Conservation (phyloP, 129 eudicot species). For the Centella asiatica region DNA sequence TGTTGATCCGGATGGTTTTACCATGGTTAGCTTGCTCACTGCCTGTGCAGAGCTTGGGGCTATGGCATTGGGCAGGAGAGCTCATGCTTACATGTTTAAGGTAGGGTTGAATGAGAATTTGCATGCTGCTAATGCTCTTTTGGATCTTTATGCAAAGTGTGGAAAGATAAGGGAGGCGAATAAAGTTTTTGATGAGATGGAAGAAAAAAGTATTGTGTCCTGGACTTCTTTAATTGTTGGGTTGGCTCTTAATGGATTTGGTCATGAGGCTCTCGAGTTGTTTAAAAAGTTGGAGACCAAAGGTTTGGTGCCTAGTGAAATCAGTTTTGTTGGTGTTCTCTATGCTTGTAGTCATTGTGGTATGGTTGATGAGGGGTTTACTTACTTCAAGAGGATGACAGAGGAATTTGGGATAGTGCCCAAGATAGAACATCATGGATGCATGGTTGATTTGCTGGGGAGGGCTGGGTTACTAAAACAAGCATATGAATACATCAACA, state of each 20-base stretch:
- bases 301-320: conserved; percentile 53
- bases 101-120: conserved; percentile 61
- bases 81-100: conserved; percentile 62
- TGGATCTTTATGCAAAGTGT: conserved; percentile 72
- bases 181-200: conserved; percentile 52
- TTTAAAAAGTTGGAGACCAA: conserved; percentile 47
- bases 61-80: conserved; percentile 64
- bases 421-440: conserved; percentile 75
- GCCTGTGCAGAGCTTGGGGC: conserved; percentile 88
- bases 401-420: conserved; percentile 56
- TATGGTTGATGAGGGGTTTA: conserved; percentile 68
- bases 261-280: conserved; percentile 49
- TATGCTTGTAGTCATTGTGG: conserved; percentile 98
- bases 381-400: conserved; percentile 54
- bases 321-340: conserved; percentile 80
- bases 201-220: conserved; percentile 58
- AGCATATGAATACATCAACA: conserved; percentile 54
- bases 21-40: conserved; percentile 74
- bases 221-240: conserved; percentile 87
- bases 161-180: conserved; percentile 65
- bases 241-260: conserved; percentile 77
- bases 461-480: conserved; percentile 63
- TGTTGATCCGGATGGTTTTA: conserved; percentile 83
- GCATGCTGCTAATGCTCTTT: conserved; percentile 76
- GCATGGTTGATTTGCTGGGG: conserved; percentile 84